These are phyloP conservation scores for Penicillium coffeae DNA, from an alignment of 495 filamentous ascomycete species.

Conservation along the genomic window DNA sequence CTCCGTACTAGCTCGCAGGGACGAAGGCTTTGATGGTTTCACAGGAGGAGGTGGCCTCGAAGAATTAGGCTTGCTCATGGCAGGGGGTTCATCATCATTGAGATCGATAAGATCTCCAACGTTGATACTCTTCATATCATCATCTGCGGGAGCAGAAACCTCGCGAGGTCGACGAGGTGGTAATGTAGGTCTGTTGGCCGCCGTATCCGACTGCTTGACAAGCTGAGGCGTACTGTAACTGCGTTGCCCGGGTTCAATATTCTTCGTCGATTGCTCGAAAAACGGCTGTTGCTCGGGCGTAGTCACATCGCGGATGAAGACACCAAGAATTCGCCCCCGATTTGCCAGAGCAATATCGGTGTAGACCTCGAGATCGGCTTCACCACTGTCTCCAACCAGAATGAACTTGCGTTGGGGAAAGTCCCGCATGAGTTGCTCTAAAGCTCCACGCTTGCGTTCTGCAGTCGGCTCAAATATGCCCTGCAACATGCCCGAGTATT, in stretches of 20 bases:
- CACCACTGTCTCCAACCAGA: constrained; percentile 90
- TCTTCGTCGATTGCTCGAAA: constrained; percentile 66
- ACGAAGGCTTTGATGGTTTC: constrained; percentile 53
- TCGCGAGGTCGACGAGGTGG: constrained; percentile 33
- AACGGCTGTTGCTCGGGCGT: constrained; percentile 65
- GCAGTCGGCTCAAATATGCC: constrained; percentile 97
- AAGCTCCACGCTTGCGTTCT: constrained; percentile 81
- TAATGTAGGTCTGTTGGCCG: constrained; percentile 28
- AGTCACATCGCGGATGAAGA: constrained; percentile 95
- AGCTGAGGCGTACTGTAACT: constrained; percentile 29
- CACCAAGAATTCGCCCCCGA: constrained; percentile 72
- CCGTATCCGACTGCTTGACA: constrained; percentile 24
- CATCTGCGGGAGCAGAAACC: constrained; percentile 12
- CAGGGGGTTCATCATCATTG: constrained; percentile 43
- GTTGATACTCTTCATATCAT: constrained; percentile 27
- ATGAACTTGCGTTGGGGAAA: constrained; percentile 90
- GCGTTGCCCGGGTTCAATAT: constrained; percentile 20
- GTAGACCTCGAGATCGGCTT: constrained; percentile 96
- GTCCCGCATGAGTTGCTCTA: constrained; percentile 81
- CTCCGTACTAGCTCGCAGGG: constrained; percentile 45
- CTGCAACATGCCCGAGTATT: constrained; percentile 92
- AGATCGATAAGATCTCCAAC: constrained; percentile 64
- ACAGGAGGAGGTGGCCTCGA: constrained; percentile 12
- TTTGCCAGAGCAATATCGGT: constrained; percentile 84
- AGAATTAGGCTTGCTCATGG: not conserved